Evolutionary conservation across 2,329 filamentous ascomycete genomes (phyloP), one percentile per base, ranked within the genome.

Genomic region (Fusarium avenaceum): DNA sequence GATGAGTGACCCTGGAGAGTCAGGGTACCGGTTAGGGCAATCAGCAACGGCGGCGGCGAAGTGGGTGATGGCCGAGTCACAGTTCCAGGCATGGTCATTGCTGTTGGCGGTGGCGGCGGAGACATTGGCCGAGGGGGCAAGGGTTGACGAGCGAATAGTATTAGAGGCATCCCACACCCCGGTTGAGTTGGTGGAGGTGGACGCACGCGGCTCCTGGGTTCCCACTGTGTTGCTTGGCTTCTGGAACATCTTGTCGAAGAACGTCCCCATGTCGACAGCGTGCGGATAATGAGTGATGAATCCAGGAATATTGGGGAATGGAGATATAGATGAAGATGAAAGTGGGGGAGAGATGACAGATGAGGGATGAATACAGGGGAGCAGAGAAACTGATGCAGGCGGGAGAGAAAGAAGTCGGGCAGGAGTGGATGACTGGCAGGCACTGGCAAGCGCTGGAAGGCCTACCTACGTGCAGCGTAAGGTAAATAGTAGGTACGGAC

Each of bases 1-100:
- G 68, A 78, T 73, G 56, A 67, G 66, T 50, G 76, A 77, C 62
- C 72, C 76, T 67, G 76, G 75, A 69, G 77, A 77, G 70, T 76
- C 76, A 72, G 75, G 72, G 66, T 69, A 68, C 35, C n/a, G 35
- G 35, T 38, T n/a, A 19, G 30, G 30, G 30, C 30, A 33, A 68
- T 69, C 67, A 70, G 69, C 64, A 67, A 72, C 66, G 64, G 64
- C 61, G 59, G 64, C 58, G 72, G 64, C 63, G 65, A 72, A 67
- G 70, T 71, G 67, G 65, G 58, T 59, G 68, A 53, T 64, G 68
- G 55, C 63, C 65, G 64, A 72, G 72, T 73, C 68, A 67, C 70
- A 65, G 70, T 48, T 53, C 51, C 46, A 65, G 67, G 53, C 58
- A 58, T 40, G 22, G 55, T 67, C 65, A 59, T 63, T 57, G 55